Conservation (phyloP, 2,329 filamentous ascomycete species). For the Diaporthe vaccinii region DNA sequence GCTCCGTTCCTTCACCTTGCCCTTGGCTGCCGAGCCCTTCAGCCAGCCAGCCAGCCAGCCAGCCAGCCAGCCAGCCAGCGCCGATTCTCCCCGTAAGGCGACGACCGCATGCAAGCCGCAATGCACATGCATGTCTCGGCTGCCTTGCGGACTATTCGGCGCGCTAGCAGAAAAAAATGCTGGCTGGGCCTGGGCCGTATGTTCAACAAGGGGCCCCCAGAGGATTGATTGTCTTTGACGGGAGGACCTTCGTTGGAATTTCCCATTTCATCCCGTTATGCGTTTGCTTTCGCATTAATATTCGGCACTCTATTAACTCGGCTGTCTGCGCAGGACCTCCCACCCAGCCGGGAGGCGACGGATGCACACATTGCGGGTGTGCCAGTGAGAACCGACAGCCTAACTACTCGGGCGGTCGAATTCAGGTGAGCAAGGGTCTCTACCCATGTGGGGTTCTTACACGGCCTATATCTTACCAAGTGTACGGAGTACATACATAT, state of each 20-base stretch:
- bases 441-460: slow-evolving; percentile 5
- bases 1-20: slow-evolving; percentile 23
- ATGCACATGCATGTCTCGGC: slow-evolving; percentile 37
- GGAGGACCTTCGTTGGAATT: neutral
- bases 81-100: slow-evolving; percentile 27
- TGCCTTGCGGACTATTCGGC: slow-evolving; percentile 24
- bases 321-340: neutral
- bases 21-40: slow-evolving; percentile 21
- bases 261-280: neutral
- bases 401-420: slow-evolving; percentile 11
- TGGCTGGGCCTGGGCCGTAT: slow-evolving; percentile 3
- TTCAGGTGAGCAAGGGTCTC: slow-evolving; percentile 18
- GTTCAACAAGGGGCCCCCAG: slow-evolving; percentile 1
- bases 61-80: neutral
- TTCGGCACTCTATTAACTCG: neutral
- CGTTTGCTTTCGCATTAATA: slow-evolving; percentile 9
- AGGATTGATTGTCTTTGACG: neutral
- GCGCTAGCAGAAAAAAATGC: slow-evolving; percentile 19
- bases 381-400: slow-evolving; percentile 9
- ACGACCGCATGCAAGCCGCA: slow-evolving; percentile 30
- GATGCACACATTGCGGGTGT: neutral
- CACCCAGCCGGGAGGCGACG: neutral
- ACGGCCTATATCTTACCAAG: slow-evolving; percentile 7
- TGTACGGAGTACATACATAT: slow-evolving; percentile 1
- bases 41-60: slow-evolving; percentile 16